A percentile compares a stretch with the other conserved stretches of the same genome.
Conservation (phyloP, 805 yeast genomes). For the Metschnikowia dekortorum region DNA sequence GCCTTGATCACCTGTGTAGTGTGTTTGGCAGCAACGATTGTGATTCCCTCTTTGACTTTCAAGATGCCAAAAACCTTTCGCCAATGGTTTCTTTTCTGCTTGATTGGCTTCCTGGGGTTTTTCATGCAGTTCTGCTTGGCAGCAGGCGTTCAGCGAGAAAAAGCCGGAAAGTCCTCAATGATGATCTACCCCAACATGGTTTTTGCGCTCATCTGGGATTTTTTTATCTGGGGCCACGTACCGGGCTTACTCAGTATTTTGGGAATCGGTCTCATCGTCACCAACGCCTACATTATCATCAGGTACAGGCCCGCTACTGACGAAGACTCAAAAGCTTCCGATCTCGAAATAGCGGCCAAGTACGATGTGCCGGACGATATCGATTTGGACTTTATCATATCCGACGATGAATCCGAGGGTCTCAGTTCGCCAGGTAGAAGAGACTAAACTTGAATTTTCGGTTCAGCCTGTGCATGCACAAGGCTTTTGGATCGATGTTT, state of each 20-base stretch:
- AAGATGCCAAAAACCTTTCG: slow-evolving; percentile 53
- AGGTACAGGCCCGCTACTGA: slow-evolving; percentile 39
- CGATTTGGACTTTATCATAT: slow-evolving; percentile 14
- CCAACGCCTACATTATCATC: slow-evolving; percentile 60
- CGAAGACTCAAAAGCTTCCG: not conserved
- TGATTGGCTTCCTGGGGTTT: slow-evolving; percentile 76
- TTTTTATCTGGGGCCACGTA: slow-evolving; percentile 62
- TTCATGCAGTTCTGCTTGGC: slow-evolving; percentile 75
- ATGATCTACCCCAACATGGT: slow-evolving; percentile 74
- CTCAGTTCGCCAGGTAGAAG: not conserved
- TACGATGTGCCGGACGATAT: slow-evolving; percentile 15
- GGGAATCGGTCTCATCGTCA: slow-evolving; percentile 67
- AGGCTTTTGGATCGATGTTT: not conserved
- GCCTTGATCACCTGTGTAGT: slow-evolving; percentile 57
- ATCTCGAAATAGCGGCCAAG: slow-evolving; percentile 10
- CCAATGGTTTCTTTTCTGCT: slow-evolving; percentile 63
- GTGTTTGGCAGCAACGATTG: slow-evolving; percentile 47
- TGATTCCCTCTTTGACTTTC: slow-evolving; percentile 57
- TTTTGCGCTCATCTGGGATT: slow-evolving; percentile 75
- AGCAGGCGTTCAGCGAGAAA: slow-evolving; percentile 77
- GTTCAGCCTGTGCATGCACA: not conserved
- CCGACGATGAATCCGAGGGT: slow-evolving; percentile 14
- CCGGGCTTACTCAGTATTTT: slow-evolving; percentile 66
- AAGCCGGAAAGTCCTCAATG: slow-evolving; percentile 70
- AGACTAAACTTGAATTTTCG: not conserved